These are phyloP conservation scores for Quercus tomentella DNA, from an alignment of 331 rosid species.

Conservation along the genomic window DNA sequence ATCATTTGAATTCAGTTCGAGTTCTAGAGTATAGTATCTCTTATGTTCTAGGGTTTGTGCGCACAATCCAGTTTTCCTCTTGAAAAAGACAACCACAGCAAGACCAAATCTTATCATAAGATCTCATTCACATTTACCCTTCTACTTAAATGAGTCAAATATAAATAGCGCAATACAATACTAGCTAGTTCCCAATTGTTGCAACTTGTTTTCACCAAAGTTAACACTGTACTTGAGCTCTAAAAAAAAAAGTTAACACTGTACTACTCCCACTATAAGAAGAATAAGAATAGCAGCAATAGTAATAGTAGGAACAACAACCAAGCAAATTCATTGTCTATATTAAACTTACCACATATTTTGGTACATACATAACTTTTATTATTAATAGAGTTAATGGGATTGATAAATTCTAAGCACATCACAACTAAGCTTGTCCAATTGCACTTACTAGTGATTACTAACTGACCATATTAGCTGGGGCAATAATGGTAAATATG, in stretches of 20 bases:
- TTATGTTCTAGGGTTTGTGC: constrained; percentile 19
- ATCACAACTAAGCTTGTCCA: neutral
- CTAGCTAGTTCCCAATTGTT: neutral
- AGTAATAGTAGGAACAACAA: too few species aligned
- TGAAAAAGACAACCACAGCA: constrained; percentile 29
- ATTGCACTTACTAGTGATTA: constrained; percentile 4
- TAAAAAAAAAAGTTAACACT: too few species aligned
- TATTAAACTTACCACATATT: too few species aligned
- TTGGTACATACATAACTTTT: too few species aligned
- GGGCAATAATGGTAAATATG: constrained; percentile 26
- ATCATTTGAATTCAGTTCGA: too few species aligned
- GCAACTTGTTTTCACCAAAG: neutral
- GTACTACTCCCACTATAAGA: too few species aligned
- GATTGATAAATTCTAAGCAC: neutral
- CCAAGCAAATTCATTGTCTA: too few species aligned
- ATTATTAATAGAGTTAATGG: neutral
- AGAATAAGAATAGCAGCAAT: too few species aligned
- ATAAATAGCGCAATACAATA: constrained; percentile 7
- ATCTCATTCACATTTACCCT: constrained; percentile 15
- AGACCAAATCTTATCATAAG: constrained; percentile 22
- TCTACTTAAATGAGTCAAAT: constrained; percentile 21
- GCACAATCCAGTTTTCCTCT: constrained; percentile 22
- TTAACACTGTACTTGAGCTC: too few species aligned
- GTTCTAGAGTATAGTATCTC: neutral
- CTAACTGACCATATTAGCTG: neutral